Evolutionary conservation across 163 green algal species (phyloP).

Genomic region (Smithsoniella earleae): DNA sequence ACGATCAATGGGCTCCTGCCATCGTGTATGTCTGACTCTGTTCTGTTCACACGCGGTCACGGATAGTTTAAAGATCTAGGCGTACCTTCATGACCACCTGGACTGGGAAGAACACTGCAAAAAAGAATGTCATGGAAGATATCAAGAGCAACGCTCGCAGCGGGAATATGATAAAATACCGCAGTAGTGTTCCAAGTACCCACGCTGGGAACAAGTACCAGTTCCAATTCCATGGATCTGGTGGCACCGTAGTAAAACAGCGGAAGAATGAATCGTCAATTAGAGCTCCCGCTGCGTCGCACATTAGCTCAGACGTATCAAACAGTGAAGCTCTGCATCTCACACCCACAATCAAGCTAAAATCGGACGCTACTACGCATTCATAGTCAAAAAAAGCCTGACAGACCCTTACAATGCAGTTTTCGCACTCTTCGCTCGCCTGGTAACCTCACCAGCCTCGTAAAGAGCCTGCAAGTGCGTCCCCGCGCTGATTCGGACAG

Average conservation of each 20-base stretch:
- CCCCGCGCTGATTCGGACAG: no score
- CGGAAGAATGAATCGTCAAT: constrained; percentile 93
- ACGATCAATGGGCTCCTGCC: constrained; percentile 1
- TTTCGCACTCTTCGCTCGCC: no score
- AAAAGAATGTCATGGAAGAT: constrained; percentile 60
- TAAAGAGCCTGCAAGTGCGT: no score
- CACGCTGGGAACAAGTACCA: constrained; percentile 90
- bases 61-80: no score
- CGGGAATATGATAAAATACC: constrained; percentile 84
- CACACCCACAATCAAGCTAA: no score
- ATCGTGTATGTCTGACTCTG: no score
- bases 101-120: constrained; percentile 67
- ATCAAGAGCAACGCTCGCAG: constrained; percentile 68
- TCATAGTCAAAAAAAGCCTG: no score
- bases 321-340: constrained; percentile 53
- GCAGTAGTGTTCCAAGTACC: constrained; percentile 60
- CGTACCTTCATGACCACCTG: constrained; percentile 45
- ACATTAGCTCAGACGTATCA: constrained; percentile 70
- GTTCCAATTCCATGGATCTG: constrained; percentile 96
- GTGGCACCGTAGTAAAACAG: constrained; percentile 72
- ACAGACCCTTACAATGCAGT: no score
- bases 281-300: constrained; percentile 69
- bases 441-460: no score
- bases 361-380: no score
- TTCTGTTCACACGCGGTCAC: no score